Evolutionary conservation across 2,329 filamentous ascomycete genomes (phyloP).

Genomic region (Ilyonectria mors-panacis): DNA sequence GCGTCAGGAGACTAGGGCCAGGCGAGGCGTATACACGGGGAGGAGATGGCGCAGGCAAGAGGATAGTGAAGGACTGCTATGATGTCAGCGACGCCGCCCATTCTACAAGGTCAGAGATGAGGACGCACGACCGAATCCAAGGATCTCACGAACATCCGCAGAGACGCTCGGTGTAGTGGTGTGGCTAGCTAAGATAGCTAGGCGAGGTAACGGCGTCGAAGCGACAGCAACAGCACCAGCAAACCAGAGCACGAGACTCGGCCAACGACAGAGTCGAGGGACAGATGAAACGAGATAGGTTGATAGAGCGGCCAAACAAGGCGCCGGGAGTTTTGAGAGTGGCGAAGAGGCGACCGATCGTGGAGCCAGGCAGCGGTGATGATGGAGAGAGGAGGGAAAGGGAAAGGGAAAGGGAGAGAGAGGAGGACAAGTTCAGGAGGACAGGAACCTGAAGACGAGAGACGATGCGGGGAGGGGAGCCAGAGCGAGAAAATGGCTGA

Average conservation of each 20-base stretch:
- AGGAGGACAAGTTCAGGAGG: constrained; percentile 14
- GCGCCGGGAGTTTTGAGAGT: neutral
- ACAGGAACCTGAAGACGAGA: constrained; percentile 16
- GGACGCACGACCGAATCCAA: constrained; percentile 11
- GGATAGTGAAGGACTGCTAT: constrained; percentile 1
- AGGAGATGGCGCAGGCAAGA: neutral
- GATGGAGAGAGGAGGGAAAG: constrained; percentile 11
- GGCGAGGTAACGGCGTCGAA: constrained; percentile 6
- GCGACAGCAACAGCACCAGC: neutral
- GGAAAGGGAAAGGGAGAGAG: neutral
- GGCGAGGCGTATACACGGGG: constrained; percentile 3
- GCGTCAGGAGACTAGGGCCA: neutral
- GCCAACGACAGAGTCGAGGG: neutral
- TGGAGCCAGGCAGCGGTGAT: constrained; percentile 1
- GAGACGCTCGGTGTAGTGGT: neutral
- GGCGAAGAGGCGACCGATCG: constrained; percentile 7
- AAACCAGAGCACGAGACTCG: neutral
- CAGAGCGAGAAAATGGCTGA: constrained; percentile 14
- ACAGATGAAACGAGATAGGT: neutral
- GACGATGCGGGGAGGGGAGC: constrained; percentile 16
- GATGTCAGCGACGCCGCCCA: constrained; percentile 15
- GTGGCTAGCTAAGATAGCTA: constrained; percentile 2
- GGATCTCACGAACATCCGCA: neutral
- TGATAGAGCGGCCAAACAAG: neutral
- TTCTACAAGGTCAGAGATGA: neutral